Base-by-base conservation (phyloP, 139 green algal species). In the Chlamydomonas sphaeroides region DNA sequence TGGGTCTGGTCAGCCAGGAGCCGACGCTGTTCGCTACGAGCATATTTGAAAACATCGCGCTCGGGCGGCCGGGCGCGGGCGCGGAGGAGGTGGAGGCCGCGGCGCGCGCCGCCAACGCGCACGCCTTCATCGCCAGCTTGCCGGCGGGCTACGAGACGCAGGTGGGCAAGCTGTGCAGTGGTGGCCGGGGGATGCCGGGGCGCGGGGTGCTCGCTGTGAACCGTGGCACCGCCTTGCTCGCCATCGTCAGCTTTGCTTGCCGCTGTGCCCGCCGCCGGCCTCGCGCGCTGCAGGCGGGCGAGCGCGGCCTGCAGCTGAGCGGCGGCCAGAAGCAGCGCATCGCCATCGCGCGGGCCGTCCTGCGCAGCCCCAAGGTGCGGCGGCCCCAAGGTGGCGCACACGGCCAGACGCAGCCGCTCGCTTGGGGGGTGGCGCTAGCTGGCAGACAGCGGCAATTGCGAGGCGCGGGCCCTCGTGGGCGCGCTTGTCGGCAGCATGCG, bases 241-340 rank as follows among this genome's bases (percentile, higher is more conserved):
- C n/a, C n/a, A n/a, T n/a, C n/a, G n/a, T n/a, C n/a, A n/a, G n/a
- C n/a, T n/a, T n/a, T n/a, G n/a, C n/a, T n/a, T n/a, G n/a, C n/a
- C n/a, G n/a, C n/a, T n/a, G n/a, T n/a, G n/a, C n/a, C n/a, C 30
- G 2, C 26, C 38, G 23, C 14, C 25, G 6, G 53, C 63, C 33
- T 6, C 20, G 4, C n/a, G 18, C n/a, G n/a, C n/a, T 61, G 35
- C 79, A 91, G 57, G 92, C 94, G 0, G 93, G 89, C 21, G 89
- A 95, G 85, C 84, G 88, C 26, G 90, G 90, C 26, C 59, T 93
- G 63, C 84, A 90, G 85, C 70, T 94, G 41, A 84, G 68, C 32
- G 89, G 82, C 41, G 94, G 94, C 6, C 93, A 97, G 89, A 98
- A 98, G 92, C 96, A 99, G 90, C 91, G 96, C 45, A 93, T 99